Base-by-base conservation (phyloP, 164 flowering plant genomes). In the Macadamia tetraphylla region DNA sequence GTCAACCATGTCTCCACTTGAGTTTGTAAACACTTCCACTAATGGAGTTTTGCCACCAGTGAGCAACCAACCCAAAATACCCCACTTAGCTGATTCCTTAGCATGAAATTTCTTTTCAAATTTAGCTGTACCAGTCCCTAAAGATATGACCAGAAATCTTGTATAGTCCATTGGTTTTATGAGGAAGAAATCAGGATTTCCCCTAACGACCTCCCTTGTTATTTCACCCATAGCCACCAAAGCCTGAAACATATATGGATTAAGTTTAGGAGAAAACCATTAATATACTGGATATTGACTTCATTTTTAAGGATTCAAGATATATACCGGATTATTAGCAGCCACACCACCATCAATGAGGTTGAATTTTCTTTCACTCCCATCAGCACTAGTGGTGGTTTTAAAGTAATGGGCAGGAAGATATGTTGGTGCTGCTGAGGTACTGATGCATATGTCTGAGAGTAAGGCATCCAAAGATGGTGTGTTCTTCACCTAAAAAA, bases 71-170 rank as follows among this genome's bases (percentile, higher is more conserved):
- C 69, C 68, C 23, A 80, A 40, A 6, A 68, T 8, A 0, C 83
- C 85, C 80, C 83, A 82, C 48, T 74, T 80, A 5, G 83, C 74
- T 29, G 78, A 73, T 17, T 10, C 17, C 11, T 55, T 6, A 0
- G 85, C 78, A 56, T 23, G 35, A 57, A 70, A 78, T 43, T 67
- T 75, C 29, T 56, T 32, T 46, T 76, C 72, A 1, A 1, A 0
- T 48, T 76, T 78, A 12, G 77, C n/a, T 0, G 80, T 17, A 1
- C 85, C 85, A 0, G 83, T 78, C 6, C 85, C 85, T 2, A 76
- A 1, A 0, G 85, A 82, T n/a, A 82, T 60, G 6, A 80, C 79
- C 10, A 80, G 64, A 58, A 75, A 76, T 9, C 77, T 59, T 9
- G 59, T 70, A 63, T 74, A 79, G 63, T 76, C 78, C 71, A 40